These are phyloP conservation scores for Irineochytrium annulatum DNA, from an alignment of 192 early-diverging fungal species.

Conservation along the genomic window DNA sequence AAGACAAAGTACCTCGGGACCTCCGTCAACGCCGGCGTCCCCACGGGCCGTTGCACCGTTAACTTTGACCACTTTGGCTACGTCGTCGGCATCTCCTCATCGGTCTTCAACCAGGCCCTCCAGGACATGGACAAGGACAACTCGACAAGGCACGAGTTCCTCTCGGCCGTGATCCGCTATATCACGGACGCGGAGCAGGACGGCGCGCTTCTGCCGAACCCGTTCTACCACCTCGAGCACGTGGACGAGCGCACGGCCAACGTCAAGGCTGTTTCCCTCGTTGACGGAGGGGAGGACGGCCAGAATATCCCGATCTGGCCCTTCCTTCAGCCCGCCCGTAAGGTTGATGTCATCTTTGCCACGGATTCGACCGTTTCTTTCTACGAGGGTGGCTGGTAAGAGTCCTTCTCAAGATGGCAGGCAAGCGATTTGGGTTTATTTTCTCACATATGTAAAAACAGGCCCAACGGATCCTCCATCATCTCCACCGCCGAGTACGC, in stretches of 20 bases:
- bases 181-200: slow-evolving; percentile 11
- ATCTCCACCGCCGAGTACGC: slow-evolving; percentile 21
- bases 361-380: slow-evolving; percentile 18
- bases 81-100: slow-evolving; percentile 25
- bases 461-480: slow-evolving; percentile 24
- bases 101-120: slow-evolving; percentile 28
- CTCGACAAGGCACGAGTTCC: background rate
- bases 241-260: slow-evolving; percentile 11
- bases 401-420: too few relatives aligned
- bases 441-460: background rate
- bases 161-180: slow-evolving; percentile 3
- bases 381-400: background rate
- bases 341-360: slow-evolving; percentile 19
- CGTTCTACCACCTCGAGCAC: slow-evolving; percentile 11
- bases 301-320: slow-evolving; percentile 27
- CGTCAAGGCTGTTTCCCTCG: slow-evolving; percentile 10
- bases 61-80: slow-evolving; percentile 25
- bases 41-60: slow-evolving; percentile 8
- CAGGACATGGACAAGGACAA: background rate
- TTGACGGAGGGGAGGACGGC: slow-evolving; percentile 29
- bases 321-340: slow-evolving; percentile 6
- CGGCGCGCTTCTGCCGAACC: slow-evolving; percentile 27
- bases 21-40: slow-evolving; percentile 5
- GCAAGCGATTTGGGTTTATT: too few relatives aligned
- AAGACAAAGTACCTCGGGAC: slow-evolving; percentile 22